These are phyloP conservation scores for Beta corolliflora DNA, from an alignment of 179 eudicot species.

Conservation along the genomic window DNA sequence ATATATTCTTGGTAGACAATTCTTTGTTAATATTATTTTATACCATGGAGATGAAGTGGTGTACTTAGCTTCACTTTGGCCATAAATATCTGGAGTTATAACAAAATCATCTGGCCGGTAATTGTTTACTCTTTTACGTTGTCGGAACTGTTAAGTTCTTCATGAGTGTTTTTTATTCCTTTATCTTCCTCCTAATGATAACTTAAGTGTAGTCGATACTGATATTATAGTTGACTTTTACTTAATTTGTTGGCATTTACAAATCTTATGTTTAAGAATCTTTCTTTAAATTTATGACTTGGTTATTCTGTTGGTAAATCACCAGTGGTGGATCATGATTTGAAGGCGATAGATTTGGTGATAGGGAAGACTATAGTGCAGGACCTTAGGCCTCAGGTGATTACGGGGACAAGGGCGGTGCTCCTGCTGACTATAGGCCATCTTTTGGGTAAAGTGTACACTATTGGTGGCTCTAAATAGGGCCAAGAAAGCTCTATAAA, in stretches of 20 bases:
- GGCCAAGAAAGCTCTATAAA: too few species aligned
- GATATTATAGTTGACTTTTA: background rate
- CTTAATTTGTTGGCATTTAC: background rate
- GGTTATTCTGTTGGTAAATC: background rate
- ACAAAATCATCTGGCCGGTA: background rate
- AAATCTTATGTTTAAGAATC: background rate
- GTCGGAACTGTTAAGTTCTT: background rate
- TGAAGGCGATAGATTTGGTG: conserved; percentile 85
- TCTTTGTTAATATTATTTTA: too few species aligned
- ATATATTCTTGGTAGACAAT: too few species aligned
- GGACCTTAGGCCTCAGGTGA: conserved; percentile 88
- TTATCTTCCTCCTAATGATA: conserved; percentile 40
- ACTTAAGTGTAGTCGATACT: conserved; percentile 41
- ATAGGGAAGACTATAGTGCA: conserved; percentile 78
- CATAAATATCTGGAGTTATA: too few species aligned
- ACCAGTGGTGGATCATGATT: conserved; percentile 81
- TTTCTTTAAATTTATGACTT: background rate
- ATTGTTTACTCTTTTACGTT: background rate
- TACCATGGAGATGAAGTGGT: too few species aligned
- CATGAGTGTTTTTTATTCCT: background rate
- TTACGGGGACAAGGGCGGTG: conserved; percentile 78
- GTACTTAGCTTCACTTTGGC: too few species aligned
- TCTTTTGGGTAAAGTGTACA: conserved; percentile 62
- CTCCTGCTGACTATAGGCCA: conserved; percentile 85
- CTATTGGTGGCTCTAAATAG: background rate